Evolutionary conservation across 1,139 yeast species (phyloP), one percentile per base, ranked within the genome.

Genomic region (Scheffersomyces stambukii): DNA sequence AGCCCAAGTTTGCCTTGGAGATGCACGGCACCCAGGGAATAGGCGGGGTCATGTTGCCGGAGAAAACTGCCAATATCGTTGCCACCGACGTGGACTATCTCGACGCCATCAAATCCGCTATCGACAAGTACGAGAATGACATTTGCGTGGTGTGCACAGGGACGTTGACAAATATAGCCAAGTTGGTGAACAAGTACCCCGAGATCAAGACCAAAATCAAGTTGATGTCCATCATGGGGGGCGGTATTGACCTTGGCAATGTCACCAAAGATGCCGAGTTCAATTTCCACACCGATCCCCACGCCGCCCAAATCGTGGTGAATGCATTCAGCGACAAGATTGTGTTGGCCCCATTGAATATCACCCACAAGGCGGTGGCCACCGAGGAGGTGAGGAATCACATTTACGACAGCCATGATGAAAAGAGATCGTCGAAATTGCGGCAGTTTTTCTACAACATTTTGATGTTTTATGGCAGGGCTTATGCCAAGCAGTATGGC

Each of bases 11-110:
- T 35, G 89, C 93, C 0, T 70, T 73, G 3, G 70, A 75, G 32
- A 75, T 85, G 19, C 95, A 84, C 46, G 95, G 96, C 1, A 57
- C 50, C 13, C 59, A 77, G 3, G 96, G 96, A 0, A 57, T 86
- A 14, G 93, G 85, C 25, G 95, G 93, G 8, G 75, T 81, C 1
- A 54, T 62, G 3, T 51, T 80, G 21, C 67, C 86, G 3, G 79
- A 81, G 4, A 40, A 41, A 8, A 72, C 86, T 0, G 47, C 42
- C 1, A 36, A 48, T 20, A 27, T 37, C 24, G 41, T 38, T 5
- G 52, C 61, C 1, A 48, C 45, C 7, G 73, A 65, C 28, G 57
- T 57, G 31, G 50, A 60, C 1, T 76, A 81, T 39, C 52, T 77
- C 9, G 74, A 72, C 15, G 86, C 84, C 8, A 64, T 85, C 50